Percentiles rank a stretch among this genome's conserved stretches.
Conservation (phyloP, 1,284 basidiomycete species). For the Ustilago hordei region DNA sequence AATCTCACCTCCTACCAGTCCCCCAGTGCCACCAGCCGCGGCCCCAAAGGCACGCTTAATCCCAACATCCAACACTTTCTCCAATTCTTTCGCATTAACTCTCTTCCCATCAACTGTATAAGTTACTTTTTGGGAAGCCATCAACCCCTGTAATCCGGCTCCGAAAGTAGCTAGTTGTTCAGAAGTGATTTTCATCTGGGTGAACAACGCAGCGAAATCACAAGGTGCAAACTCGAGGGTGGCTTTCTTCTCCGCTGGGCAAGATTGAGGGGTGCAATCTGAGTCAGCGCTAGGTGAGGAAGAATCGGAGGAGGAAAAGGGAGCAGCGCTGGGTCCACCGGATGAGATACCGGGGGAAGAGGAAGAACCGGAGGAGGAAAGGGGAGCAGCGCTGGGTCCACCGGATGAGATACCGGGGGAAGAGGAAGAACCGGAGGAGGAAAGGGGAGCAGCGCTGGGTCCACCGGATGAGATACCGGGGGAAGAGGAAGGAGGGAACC, state of each 20-base stretch:
- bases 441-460: not conserved
- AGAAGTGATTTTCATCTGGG: constrained; percentile 23
- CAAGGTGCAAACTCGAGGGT: constrained; percentile 24
- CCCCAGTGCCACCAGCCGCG: too few relatives aligned
- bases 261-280: not conserved
- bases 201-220: constrained; percentile 29
- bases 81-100: constrained; percentile 17
- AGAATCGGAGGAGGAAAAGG: not conserved
- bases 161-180: constrained; percentile 33
- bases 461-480: not conserved
- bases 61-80: constrained; percentile 1
- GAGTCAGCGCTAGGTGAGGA: not conserved
- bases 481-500: constrained; percentile 11
- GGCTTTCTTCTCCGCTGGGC: constrained; percentile 15
- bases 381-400: constrained; percentile 1
- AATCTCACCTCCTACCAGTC: not conserved
- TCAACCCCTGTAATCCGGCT: constrained; percentile 15
- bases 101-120: constrained; percentile 26
- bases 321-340: not conserved
- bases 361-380: not conserved
- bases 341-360: not conserved
- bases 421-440: constrained; percentile 9
- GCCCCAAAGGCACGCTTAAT: constrained; percentile 15
- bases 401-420: constrained; percentile 17
- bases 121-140: constrained; percentile 7